Evolutionary conservation across 129 eudicot species (phyloP), one percentile per base, ranked within the genome.

Genomic region (Flaveria bidentis): DNA sequence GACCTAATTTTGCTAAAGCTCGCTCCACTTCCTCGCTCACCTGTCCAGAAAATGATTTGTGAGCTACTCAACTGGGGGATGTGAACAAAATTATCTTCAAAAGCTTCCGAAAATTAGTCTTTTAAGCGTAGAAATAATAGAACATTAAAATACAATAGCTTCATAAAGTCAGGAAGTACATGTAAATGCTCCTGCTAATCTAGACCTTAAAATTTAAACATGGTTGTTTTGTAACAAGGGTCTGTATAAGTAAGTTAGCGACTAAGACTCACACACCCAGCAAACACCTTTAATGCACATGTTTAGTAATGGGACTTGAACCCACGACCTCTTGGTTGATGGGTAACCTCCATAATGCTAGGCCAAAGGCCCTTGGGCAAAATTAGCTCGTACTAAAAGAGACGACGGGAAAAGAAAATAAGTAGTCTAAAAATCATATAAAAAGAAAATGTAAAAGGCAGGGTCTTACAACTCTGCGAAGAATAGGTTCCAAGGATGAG

Each of bases 21-120:
- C 97, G 96, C 75, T 92, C 97, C 52, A 92, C 97, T 84, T 92
- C 97, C 76, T 92, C 97, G 58, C 96, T 89, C 41, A 92, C 97
- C 97, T 92, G 88, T 78, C 75, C 28, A 69, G 57, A 28, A 56
- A 55, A 39, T 61, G 73, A 51, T 64, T 71, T 80, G 61, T 77
- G 18, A 83, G 69, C 73, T 33, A 42, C 25, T 53, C 42, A 15
- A 49, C 25, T 12, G 44, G 13, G 8, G 36, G 53, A 23, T 17
- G 53, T 10, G 28, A 69, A 55, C 47, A 77, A 13, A 77, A 25
- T 16, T 62, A 77, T 42, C 69, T 53, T 41, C 66, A 46, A 30
- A 50, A 51, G 39, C 68, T 77, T 42, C 45, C 20, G 6, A 77
- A 69, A 77, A 69, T 41, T 49, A 68, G 16, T 44, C n/a, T 44